Percentiles rank a stretch among this genome's conserved stretches.
These are phyloP conservation scores for Tephrocybe sp. DNA, from an alignment of 768 basidiomycete genomes.

Conservation along the genomic window DNA sequence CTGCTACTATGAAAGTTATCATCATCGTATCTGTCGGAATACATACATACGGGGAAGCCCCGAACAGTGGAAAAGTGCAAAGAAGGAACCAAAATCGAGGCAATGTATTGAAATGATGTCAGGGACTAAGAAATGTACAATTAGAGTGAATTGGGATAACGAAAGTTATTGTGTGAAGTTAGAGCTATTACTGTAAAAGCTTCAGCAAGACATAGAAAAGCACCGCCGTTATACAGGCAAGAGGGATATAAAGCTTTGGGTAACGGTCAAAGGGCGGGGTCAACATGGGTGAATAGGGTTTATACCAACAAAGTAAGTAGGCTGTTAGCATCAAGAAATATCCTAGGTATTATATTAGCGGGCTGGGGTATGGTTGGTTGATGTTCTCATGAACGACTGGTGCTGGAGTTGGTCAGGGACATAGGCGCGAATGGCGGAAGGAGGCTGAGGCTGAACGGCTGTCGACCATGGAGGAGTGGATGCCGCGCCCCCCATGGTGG, in stretches of 20 bases:
- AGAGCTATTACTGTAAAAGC: slow-evolving; percentile 10
- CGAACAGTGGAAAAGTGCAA: background rate
- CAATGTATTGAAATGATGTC: background rate
- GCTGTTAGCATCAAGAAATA: slow-evolving; percentile 17
- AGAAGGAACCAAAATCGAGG: background rate
- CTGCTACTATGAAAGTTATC: background rate
- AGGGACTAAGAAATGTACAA: slow-evolving; percentile 4
- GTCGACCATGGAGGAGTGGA: slow-evolving; percentile 31
- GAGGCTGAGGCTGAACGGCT: slow-evolving; percentile 13
- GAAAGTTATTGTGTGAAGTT: slow-evolving; percentile 11
- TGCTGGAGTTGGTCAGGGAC: slow-evolving; percentile 35
- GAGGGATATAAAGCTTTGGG: background rate
- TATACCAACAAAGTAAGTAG: slow-evolving; percentile 9
- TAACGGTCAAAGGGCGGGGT: slow-evolving; percentile 1
- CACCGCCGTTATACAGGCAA: slow-evolving; percentile 20
- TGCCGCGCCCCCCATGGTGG: slow-evolving; percentile 20
- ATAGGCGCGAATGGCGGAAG: slow-evolving; percentile 22
- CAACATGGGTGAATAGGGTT: slow-evolving; percentile 2
- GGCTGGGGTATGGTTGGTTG: slow-evolving; percentile 22
- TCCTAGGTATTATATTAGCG: slow-evolving; percentile 24
- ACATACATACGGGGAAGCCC: background rate
- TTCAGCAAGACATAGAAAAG: slow-evolving; percentile 7
- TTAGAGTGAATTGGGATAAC: slow-evolving; percentile 18
- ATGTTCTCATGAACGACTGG: slow-evolving; percentile 36
- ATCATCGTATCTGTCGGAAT: background rate